Conservation (phyloP, 176 grass and related monocot species). For the Eragrostis curvula region DNA sequence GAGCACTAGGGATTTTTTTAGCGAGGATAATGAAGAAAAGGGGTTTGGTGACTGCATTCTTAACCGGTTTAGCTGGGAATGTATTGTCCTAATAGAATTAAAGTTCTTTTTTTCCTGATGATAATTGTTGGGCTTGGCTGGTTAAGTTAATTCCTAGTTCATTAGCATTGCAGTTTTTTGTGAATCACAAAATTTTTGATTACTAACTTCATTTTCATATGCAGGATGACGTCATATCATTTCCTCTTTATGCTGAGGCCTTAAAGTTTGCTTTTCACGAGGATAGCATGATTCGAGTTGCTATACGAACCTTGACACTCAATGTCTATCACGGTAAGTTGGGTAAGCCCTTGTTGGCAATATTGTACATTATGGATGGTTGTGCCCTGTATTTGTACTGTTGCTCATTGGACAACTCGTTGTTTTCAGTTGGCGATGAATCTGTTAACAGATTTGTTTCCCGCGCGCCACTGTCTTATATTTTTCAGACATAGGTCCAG, state of each 20-base stretch:
- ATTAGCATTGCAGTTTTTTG: constrained; percentile 5
- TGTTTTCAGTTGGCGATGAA: constrained; percentile 95
- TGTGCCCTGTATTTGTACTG: not conserved
- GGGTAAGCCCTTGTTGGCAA: constrained; percentile 51
- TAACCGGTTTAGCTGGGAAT: not conserved
- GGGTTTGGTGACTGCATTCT: not conserved
- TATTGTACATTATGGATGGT: constrained; percentile 43
- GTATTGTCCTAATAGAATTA: not conserved
- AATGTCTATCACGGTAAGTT: constrained; percentile 99
- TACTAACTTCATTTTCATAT: constrained; percentile 35
- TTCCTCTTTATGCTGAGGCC: constrained; percentile 97
- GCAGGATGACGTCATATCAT: constrained; percentile 89
- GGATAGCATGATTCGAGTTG: constrained; percentile 93
- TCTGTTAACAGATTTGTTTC: constrained; percentile 89
- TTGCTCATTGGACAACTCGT: constrained; percentile 34
- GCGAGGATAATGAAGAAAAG: not conserved
- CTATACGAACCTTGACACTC: constrained; percentile 92
- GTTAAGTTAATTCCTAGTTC: not conserved
- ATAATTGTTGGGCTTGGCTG: not conserved
- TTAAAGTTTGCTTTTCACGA: constrained; percentile 95
- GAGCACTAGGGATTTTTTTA: not conserved
- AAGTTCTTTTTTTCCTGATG: not conserved
- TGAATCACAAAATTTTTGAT: constrained; percentile 19
- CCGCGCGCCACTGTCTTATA: constrained; percentile 64
- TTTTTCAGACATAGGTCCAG: constrained; percentile 83